Evolutionary conservation across 1,139 yeast species (phyloP).

Genomic region (Blastobotrys arbuscula): DNA sequence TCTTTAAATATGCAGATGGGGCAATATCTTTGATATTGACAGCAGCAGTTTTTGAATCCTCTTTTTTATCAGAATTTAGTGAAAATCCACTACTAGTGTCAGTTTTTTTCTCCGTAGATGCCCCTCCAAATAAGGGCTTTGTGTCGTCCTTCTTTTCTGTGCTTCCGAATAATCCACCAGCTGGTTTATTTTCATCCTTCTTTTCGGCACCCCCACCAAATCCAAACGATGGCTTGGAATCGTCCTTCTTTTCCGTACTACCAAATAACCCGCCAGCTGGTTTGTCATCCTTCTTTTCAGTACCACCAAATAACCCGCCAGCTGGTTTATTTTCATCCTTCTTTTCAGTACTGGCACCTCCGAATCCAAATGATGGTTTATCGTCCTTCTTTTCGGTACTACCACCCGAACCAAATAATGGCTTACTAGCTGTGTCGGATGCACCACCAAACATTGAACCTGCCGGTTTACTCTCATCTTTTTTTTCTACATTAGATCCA

Average conservation of each 20-base stretch:
- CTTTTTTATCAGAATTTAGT: conserved; percentile 15
- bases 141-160: conserved; percentile 12
- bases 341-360: conserved; percentile 17
- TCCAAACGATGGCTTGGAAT: conserved; percentile 18
- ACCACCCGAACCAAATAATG: conserved; percentile 11
- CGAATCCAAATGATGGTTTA: conserved; percentile 15
- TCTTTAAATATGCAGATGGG: conserved; percentile 70
- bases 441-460: conserved; percentile 12
- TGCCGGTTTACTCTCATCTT: conserved; percentile 1
- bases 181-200: conserved; percentile 11
- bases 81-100: neutral
- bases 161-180: conserved; percentile 8
- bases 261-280: conserved; percentile 23
- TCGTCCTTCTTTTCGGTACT: conserved; percentile 10
- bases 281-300: conserved; percentile 19
- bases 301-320: conserved; percentile 23
- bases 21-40: conserved; percentile 31
- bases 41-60: conserved; percentile 21
- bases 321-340: conserved; percentile 16
- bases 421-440: conserved; percentile 10
- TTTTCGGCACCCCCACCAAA: conserved; percentile 5
- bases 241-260: conserved; percentile 12
- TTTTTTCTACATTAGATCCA: conserved; percentile 7
- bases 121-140: conserved; percentile 14
- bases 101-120: conserved; percentile 7